Evolutionary conservation across 2,329 filamentous ascomycete species (phyloP).

Genomic region (Diaporthe helianthi): DNA sequence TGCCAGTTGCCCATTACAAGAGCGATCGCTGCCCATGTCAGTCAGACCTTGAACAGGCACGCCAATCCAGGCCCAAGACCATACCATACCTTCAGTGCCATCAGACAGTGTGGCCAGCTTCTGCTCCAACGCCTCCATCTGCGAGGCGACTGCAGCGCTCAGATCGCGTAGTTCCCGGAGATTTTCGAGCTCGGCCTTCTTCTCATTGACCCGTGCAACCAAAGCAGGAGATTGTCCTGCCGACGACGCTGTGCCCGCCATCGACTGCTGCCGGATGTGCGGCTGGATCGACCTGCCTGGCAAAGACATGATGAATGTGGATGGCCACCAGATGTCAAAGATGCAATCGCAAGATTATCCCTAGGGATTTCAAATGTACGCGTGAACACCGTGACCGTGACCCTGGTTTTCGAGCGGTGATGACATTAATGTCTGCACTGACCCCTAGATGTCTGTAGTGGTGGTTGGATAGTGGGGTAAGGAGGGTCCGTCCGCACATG

Average conservation of each 20-base stretch:
- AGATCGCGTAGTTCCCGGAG: constrained; percentile 80
- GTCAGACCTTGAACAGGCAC: constrained; percentile 33
- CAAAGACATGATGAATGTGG: constrained; percentile 58
- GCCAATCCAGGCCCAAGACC: constrained; percentile 20
- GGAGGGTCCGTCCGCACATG: background rate
- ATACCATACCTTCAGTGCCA: constrained; percentile 80
- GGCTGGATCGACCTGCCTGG: constrained; percentile 61
- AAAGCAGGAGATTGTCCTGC: constrained; percentile 72
- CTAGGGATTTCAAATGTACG: background rate
- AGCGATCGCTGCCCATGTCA: constrained; percentile 69
- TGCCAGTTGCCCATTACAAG: constrained; percentile 89
- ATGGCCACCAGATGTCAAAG: background rate
- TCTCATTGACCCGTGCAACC: constrained; percentile 80
- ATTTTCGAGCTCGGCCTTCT: constrained; percentile 82
- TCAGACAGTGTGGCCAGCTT: constrained; percentile 80
- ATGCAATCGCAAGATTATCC: background rate
- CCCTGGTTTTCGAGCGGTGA: constrained; percentile 10
- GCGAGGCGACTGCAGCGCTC: constrained; percentile 77
- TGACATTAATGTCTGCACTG: constrained; percentile 2
- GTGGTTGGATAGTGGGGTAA: background rate
- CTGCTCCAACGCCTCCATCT: constrained; percentile 83
- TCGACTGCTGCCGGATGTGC: constrained; percentile 70
- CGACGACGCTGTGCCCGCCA: constrained; percentile 49
- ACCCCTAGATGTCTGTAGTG: too few species aligned
- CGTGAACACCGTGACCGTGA: background rate